Percentiles rank a stretch among this genome's conserved stretches.
Conservation (phyloP, 2,329 filamentous ascomycete species). For the Cladosporium sp. region DNA sequence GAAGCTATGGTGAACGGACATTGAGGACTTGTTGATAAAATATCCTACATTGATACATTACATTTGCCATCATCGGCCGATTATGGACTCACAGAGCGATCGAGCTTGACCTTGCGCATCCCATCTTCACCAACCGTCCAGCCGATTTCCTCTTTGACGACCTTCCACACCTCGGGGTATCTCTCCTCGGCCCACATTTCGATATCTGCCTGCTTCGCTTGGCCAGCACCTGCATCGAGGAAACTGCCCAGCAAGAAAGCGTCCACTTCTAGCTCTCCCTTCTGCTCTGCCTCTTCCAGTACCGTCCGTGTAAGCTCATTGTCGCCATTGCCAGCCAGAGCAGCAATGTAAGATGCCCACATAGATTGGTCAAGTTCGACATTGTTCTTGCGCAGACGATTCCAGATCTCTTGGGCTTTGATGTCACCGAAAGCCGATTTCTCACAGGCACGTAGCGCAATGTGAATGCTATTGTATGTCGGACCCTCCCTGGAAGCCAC, state of each 20-base stretch:
- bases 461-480: slow-evolving; percentile 71
- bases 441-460: slow-evolving; percentile 77
- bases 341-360: slow-evolving; percentile 72
- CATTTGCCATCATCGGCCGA: not conserved
- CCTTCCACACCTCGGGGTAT: slow-evolving; percentile 66
- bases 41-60: not conserved
- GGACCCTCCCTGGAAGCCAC: slow-evolving; percentile 81
- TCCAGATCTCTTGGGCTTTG: slow-evolving; percentile 60
- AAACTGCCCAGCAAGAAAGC: slow-evolving; percentile 71
- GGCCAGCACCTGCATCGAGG: slow-evolving; percentile 66
- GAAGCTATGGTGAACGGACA: not conserved
- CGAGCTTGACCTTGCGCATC: slow-evolving; percentile 24
- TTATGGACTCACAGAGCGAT: slow-evolving; percentile 11
- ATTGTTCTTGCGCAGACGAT: slow-evolving; percentile 66
- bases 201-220: slow-evolving; percentile 60
- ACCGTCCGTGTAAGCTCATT: slow-evolving; percentile 64
- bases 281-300: slow-evolving; percentile 62
- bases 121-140: slow-evolving; percentile 18
- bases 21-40: not conserved
- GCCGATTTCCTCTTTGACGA: slow-evolving; percentile 54
- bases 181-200: slow-evolving; percentile 68
- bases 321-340: slow-evolving; percentile 67
- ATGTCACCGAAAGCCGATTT: slow-evolving; percentile 46
- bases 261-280: slow-evolving; percentile 65
- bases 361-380: slow-evolving; percentile 70